phyloP scores from a whole-genome alignment of 1,139 yeast species.

The Yueomyces sp. region DNA sequence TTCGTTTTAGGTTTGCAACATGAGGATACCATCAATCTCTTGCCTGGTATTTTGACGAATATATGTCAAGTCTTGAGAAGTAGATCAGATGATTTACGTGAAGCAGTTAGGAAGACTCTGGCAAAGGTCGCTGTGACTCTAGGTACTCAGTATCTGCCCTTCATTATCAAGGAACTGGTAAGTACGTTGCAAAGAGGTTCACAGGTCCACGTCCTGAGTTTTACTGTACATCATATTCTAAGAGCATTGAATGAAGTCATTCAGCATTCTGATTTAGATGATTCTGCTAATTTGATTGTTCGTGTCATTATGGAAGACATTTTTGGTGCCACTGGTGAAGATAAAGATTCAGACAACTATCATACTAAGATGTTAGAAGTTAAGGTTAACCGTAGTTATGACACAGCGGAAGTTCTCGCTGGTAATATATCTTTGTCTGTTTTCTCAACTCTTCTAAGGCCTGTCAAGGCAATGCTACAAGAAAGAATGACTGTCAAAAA shows the following conservation, averaged over 20 bases:
- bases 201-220: slow-evolving; percentile 87
- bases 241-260: slow-evolving; percentile 38
- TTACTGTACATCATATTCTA: slow-evolving; percentile 65
- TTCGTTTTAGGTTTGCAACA: slow-evolving; percentile 52
- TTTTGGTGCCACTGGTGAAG: slow-evolving; percentile 88
- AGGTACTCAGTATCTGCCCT: slow-evolving; percentile 64
- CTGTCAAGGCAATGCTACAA: slow-evolving; percentile 50
- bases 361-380: slow-evolving; percentile 82
- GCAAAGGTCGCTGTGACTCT: slow-evolving; percentile 50
- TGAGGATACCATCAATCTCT: slow-evolving; percentile 40
- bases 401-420: slow-evolving; percentile 71
- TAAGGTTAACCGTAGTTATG: slow-evolving; percentile 77
- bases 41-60: slow-evolving; percentile 76
- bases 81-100: slow-evolving; percentile 79
- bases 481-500: slow-evolving; percentile 58
- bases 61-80: slow-evolving; percentile 82
- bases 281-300: slow-evolving; percentile 46
- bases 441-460: slow-evolving; percentile 53
- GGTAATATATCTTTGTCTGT: slow-evolving; percentile 46
- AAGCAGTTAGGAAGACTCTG: slow-evolving; percentile 67
- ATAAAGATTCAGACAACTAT: slow-evolving; percentile 90
- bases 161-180: slow-evolving; percentile 65
- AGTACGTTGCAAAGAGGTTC: slow-evolving; percentile 80
- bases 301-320: slow-evolving; percentile 81
- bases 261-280: slow-evolving; percentile 65